Evolutionary conservation across 2,329 filamentous ascomycete genomes (phyloP), one percentile per base, ranked within the genome.

Genomic region (Penicillium sumatraense): DNA sequence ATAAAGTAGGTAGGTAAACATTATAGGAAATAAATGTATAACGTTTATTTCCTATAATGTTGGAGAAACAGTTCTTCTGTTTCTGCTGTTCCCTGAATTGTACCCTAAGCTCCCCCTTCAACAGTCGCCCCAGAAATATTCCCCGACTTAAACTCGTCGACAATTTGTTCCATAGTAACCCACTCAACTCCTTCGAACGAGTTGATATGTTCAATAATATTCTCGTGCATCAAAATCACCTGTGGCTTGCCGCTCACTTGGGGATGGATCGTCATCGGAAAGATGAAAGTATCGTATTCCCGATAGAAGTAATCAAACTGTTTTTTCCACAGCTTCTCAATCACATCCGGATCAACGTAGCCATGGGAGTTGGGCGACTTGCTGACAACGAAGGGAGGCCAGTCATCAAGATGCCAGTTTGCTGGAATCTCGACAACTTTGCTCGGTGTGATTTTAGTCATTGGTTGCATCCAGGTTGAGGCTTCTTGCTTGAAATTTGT

Each of bases 201-300:
- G 63, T 85, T 88, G 65, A 89, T 86, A 46, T 88, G 78, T 59
- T 89, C 84, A 57, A 89, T 89, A 26, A 86, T 77, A 31, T 85
- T 79, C 71, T 89, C 86, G 54, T 89, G 85, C 85, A 89, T 88
- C n/a, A 89, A 71, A n/a, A 89, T 60, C 0, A 84, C 87, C 66
- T 90, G 88, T 1, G 87, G 87, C 16, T 86, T 78, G 0, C 88
- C 88, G 0, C 81, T 84, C 0, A 87, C 85, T 60, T 90, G 87
- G 0, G 88, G 88, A 70, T 90, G 87, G 27, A 89, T 85, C 0
- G 87, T 89, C 66, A 90, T 86, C 0, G 88, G 87, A 63, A 90
- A 89, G 44, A 89, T 82, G 56, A 89, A 89, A 60, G 88, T 85
- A 61, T 90, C 86, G 58, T 89, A 86, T 69, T 90, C 86, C 33